A percentile compares a stretch with the other conserved stretches of the same genome.
These are phyloP conservation scores for Fraxinus quadrangulata DNA, from an alignment of 257 asterid species.

Conservation along the genomic window DNA sequence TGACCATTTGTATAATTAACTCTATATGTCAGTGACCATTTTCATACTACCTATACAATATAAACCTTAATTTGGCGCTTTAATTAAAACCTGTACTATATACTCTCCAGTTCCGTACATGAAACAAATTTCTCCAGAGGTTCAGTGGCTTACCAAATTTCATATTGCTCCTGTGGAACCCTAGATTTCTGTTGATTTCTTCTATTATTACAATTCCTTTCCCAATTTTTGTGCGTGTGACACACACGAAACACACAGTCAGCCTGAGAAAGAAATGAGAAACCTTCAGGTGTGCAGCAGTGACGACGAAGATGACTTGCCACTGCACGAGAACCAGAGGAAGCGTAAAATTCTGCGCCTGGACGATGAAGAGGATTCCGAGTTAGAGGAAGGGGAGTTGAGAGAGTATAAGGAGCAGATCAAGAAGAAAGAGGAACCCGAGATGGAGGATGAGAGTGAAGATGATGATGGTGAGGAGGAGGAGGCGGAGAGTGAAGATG, in stretches of 20 bases:
- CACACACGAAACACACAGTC: neutral
- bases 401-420: constrained; percentile 29
- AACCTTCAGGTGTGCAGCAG: constrained; percentile 52
- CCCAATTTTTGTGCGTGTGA: neutral
- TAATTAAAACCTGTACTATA: neutral
- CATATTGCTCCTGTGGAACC: neutral
- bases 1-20: neutral
- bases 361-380: constrained; percentile 42
- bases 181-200: neutral
- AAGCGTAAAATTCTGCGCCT: constrained; percentile 44
- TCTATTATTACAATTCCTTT: neutral
- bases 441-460: constrained; percentile 29
- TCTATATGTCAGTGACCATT: neutral
- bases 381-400: constrained; percentile 39
- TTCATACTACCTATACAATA: neutral
- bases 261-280: constrained; percentile 34
- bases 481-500: constrained; percentile 32
- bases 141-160: neutral
- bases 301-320: constrained; percentile 62
- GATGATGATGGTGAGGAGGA: constrained; percentile 20
- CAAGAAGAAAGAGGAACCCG: constrained; percentile 28
- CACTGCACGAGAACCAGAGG: constrained; percentile 30
- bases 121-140: neutral
- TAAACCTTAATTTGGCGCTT: constrained; percentile 4
- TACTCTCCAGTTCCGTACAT: neutral